These are phyloP conservation scores for Dactylellina parvicollis DNA, from an alignment of 2,329 filamentous ascomycete genomes.

Conservation along the genomic window DNA sequence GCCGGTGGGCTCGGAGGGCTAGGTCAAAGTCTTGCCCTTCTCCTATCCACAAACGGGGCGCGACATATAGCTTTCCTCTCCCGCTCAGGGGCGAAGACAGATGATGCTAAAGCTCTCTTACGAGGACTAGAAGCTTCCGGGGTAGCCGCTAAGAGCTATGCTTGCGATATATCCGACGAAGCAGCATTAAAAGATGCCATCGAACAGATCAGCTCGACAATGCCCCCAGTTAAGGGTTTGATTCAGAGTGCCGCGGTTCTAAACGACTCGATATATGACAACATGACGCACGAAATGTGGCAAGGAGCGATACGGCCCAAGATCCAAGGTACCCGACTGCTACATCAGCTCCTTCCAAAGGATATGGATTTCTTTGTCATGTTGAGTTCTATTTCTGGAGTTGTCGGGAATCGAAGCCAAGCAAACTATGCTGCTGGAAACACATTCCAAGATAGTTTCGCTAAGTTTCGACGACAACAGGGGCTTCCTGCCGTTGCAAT, in stretches of 20 bases:
- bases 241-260: constrained; percentile 60
- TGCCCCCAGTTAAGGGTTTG: constrained; percentile 58
- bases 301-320: constrained; percentile 66
- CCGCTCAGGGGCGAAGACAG: too few relatives aligned
- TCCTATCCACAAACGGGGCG: too few relatives aligned
- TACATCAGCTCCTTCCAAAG: constrained; percentile 64
- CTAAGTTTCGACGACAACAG: constrained; percentile 40
- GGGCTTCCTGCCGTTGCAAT: constrained; percentile 4
- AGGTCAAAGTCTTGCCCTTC: too few relatives aligned
- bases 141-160: too few relatives aligned
- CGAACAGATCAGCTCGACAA: neutral
- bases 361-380: constrained; percentile 63
- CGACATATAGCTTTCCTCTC: too few relatives aligned
- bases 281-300: constrained; percentile 62
- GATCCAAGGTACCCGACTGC: constrained; percentile 67
- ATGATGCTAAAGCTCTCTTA: too few relatives aligned
- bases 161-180: constrained; percentile 22
- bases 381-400: constrained; percentile 61
- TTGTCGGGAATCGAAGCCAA: constrained; percentile 63
- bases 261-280: constrained; percentile 38
- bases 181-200: neutral
- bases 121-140: too few relatives aligned
- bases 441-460: constrained; percentile 57
- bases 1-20: too few relatives aligned
- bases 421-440: constrained; percentile 65